Base-by-base conservation (phyloP, 2,329 filamentous ascomycete genomes). In the Elsinoe australis region DNA sequence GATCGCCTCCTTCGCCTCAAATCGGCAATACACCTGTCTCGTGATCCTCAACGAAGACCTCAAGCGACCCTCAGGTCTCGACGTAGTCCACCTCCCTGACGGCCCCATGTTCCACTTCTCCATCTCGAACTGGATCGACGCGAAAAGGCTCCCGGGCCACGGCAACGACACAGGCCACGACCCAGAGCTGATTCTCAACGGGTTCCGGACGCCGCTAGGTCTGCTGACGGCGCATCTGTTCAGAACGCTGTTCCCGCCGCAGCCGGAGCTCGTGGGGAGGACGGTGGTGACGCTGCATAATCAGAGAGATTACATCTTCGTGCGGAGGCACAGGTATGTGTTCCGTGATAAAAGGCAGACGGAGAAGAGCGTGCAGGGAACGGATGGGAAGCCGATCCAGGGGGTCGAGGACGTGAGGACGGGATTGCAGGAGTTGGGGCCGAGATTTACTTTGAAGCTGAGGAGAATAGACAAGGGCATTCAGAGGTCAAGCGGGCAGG, bases 241-340 rank as follows among this genome's bases (percentile, higher is more conserved):
- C 70, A 78, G 83, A 54, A 80, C 76, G 0, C 67, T 94, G 21
- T 92, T 87, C 66, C 92, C 90, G 0, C 78, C 82, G 0, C 78
- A 80, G 34, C 90, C 92, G 0, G 87, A 96, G 58, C 72, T 96
- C 4, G 75, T 84, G 56, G 90, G 90, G 3, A 74, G 90, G 18
- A 89, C 95, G 61, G 89, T 95, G 1, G 80, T 95, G 6, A 95
- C 90, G 1, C 69, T 95, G 46, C 88, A 95, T 67, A 95, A 95
- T 58, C 89, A 95, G 71, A 83, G 90, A 54, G 90, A 96, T 66
- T 96, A 90, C 66, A 92, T 96, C 58, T 98, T 98, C 64, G 76
- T 96, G 45, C 76, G 92, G 4, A 75, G 89, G 29, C 89, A 96
- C 66, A 76, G 92, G 38, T 98, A 98, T 61, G 78, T 94, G 1